phyloP scores from a whole-genome alignment of 495 filamentous ascomycete species.

The Penicillium odoratum region DNA sequence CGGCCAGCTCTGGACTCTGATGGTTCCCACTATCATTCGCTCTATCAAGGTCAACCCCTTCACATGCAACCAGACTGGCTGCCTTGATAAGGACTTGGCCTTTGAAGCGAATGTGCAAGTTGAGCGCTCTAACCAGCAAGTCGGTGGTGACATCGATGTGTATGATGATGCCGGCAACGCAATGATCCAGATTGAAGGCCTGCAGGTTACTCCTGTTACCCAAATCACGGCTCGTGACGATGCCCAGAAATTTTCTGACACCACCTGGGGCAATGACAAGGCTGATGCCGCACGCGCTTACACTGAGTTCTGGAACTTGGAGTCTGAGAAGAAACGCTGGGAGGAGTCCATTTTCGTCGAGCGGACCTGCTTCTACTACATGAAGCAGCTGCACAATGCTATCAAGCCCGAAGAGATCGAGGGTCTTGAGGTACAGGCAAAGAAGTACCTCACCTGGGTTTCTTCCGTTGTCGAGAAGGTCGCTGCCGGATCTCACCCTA shows the following conservation, averaged over 20 bases:
- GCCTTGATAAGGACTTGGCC: not conserved
- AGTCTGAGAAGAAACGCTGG: not conserved
- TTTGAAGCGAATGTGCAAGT: constrained; percentile 3
- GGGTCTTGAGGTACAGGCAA: not conserved
- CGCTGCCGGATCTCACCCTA: not conserved
- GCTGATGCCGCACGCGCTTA: not conserved
- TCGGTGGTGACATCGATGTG: constrained; percentile 4
- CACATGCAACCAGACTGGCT: not conserved
- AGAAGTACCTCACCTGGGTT: not conserved
- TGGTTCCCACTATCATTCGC: constrained; percentile 1
- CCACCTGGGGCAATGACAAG: not conserved
- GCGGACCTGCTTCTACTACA: constrained; percentile 1
- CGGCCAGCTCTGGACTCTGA: not conserved
- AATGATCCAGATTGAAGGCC: constrained; percentile 4
- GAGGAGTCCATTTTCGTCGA: not conserved
- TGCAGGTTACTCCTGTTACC: not conserved
- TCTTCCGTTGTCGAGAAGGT: not conserved
- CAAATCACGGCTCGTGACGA: not conserved
- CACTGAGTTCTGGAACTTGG: not conserved
- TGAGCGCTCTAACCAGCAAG: not conserved
- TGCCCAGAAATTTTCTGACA: not conserved
- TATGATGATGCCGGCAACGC: constrained; percentile 2
- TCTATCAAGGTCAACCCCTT: not conserved
- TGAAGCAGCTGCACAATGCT: not conserved
- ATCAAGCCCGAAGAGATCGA: not conserved